Evolutionary conservation across 441 rosid genomes (phyloP).

Genomic region (Populus hybrid): DNA sequence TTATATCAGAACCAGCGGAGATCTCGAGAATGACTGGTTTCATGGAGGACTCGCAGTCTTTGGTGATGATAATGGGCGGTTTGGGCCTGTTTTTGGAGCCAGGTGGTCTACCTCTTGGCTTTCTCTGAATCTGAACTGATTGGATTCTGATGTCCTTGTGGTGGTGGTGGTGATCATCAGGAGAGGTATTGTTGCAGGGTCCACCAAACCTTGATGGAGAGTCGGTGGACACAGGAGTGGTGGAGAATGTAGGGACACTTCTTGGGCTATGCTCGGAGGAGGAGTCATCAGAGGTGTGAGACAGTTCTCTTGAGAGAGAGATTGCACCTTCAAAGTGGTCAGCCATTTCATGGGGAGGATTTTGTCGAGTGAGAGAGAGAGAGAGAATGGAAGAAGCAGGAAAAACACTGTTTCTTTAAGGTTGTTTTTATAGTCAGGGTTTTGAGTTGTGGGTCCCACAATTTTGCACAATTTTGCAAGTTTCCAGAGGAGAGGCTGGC

Average conservation of each 20-base stretch:
- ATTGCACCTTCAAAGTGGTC: constrained; percentile 27
- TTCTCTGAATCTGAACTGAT: constrained; percentile 11
- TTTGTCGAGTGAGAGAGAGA: not conserved
- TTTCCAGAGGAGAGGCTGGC: too few species aligned
- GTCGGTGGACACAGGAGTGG: not conserved
- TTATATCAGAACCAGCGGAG: constrained; percentile 41
- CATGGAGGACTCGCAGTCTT: constrained; percentile 29
- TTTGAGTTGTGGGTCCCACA: too few species aligned
- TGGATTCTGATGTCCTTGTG: not conserved
- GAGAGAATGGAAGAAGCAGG: not conserved
- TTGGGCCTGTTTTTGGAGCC: constrained; percentile 56
- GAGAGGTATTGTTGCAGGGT: constrained; percentile 1
- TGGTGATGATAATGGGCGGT: constrained; percentile 32
- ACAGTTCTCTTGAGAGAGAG: constrained; percentile 29
- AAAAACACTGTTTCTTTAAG: too few species aligned
- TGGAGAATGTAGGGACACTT: constrained; percentile 13
- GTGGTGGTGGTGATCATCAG: not conserved
- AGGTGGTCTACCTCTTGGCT: constrained; percentile 44
- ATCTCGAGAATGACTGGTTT: constrained; percentile 40
- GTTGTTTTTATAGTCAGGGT: too few species aligned
- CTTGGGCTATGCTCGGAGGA: constrained; percentile 32
- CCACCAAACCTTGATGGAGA: too few species aligned
- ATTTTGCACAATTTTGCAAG: too few species aligned
- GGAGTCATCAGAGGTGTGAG: constrained; percentile 28
- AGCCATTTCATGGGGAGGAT: constrained; percentile 24